A percentile compares a stretch with the other conserved stretches of the same genome.
Evolutionary conservation across 306 rosid species (phyloP).

Genomic region (Quercus wislizeni): DNA sequence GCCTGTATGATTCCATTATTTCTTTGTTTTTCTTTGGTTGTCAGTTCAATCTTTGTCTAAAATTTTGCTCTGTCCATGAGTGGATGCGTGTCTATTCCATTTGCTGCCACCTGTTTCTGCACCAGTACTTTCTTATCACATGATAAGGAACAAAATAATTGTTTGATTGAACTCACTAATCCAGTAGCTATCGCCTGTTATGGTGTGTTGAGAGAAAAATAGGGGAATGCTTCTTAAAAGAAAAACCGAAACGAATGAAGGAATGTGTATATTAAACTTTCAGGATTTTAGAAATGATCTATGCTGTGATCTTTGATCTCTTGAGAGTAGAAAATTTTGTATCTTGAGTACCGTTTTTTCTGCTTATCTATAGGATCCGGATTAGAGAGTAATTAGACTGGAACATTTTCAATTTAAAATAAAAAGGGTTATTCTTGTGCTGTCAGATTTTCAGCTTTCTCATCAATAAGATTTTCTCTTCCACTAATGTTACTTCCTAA

Average conservation of each 20-base stretch:
- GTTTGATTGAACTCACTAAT: background rate
- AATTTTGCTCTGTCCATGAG: too few relatives aligned
- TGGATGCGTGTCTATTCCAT: background rate
- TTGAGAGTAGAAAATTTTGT: background rate
- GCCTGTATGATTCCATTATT: background rate
- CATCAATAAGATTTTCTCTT: background rate
- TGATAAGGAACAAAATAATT: background rate
- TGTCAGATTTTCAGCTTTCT: slow-evolving; percentile 1
- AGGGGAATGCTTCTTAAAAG: too few relatives aligned
- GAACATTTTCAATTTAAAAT: background rate
- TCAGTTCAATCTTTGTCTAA: background rate
- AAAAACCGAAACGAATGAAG: too few relatives aligned
- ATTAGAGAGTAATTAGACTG: background rate
- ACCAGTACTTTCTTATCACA: background rate
- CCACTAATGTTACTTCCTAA: background rate
- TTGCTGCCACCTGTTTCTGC: background rate
- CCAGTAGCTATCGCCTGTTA: background rate
- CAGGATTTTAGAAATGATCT: background rate
- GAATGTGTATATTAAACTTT: too few relatives aligned
- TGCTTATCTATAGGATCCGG: background rate
- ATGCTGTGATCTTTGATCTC: background rate
- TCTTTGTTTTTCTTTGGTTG: background rate
- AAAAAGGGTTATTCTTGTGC: background rate
- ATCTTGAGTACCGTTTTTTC: background rate
- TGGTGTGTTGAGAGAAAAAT: background rate